Evolutionary conservation across 1,139 yeast species (phyloP).

Genomic region (Saccharomyces hybrid): DNA sequence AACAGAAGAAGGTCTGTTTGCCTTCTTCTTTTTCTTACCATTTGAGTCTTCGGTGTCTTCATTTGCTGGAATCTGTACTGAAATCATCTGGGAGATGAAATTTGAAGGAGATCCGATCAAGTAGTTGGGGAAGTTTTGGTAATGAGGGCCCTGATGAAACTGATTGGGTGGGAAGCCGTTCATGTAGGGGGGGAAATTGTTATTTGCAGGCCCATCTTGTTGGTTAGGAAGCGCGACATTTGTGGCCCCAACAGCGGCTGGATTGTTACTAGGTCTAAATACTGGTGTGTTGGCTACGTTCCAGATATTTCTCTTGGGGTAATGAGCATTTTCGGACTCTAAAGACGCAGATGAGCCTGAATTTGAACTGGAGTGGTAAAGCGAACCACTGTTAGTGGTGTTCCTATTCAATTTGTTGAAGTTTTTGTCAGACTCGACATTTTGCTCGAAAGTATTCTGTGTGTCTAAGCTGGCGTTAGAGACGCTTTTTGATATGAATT

Average conservation of each 20-base stretch:
- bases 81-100: neutral
- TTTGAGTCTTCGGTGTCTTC: neutral
- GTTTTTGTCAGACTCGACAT: neutral
- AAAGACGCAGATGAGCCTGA: neutral
- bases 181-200: slow-evolving; percentile 3
- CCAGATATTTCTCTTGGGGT: slow-evolving; percentile 20
- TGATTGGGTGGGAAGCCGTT: slow-evolving; percentile 2
- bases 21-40: neutral
- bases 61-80: neutral
- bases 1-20: neutral
- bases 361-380: neutral
- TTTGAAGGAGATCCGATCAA: neutral
- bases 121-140: neutral
- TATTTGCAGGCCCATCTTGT: neutral
- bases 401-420: neutral
- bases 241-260: slow-evolving; percentile 3
- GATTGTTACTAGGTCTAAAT: slow-evolving; percentile 15
- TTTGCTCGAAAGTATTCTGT: slow-evolving; percentile 6
- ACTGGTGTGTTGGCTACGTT: slow-evolving; percentile 25
- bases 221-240: neutral
- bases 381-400: neutral
- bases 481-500: slow-evolving; percentile 1
- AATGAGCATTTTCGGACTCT: neutral
- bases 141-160: slow-evolving; percentile 4
- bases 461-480: slow-evolving; percentile 3